These are phyloP conservation scores for Pulicaria dysenterica DNA, from an alignment of 129 eudicot species.

Conservation along the genomic window DNA sequence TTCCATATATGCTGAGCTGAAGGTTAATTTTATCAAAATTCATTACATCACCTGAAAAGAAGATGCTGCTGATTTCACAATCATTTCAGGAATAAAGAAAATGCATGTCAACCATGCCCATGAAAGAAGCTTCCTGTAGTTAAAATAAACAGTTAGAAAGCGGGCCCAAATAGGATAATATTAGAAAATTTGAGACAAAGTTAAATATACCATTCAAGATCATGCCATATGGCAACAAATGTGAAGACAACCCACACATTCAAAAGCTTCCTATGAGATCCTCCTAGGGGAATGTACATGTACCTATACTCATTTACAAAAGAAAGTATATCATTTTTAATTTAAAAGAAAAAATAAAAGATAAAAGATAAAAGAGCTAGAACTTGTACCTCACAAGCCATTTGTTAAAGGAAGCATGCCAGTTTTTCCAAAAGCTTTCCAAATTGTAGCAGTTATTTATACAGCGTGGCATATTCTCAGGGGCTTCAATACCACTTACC, in stretches of 20 bases:
- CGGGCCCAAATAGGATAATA: background rate
- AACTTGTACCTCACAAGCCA: constrained; percentile 88
- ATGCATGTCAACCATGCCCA: constrained; percentile 99
- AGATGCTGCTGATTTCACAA: constrained; percentile 72
- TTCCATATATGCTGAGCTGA: constrained; percentile 7
- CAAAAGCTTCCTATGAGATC: constrained; percentile 76
- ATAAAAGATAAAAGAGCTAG: background rate
- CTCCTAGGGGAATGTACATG: constrained; percentile 96
- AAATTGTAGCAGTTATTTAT: constrained; percentile 88
- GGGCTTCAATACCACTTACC: constrained; percentile 88
- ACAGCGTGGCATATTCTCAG: constrained; percentile 96
- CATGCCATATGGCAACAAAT: constrained; percentile 98
- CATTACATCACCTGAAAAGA: constrained; percentile 55
- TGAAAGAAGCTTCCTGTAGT: constrained; percentile 94
- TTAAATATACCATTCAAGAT: constrained; percentile 81
- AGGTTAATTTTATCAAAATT: background rate
- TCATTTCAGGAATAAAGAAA: constrained; percentile 90
- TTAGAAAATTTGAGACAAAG: constrained; percentile 10
- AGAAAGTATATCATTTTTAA: background rate
- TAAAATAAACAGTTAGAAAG: constrained; percentile 18
- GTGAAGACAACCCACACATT: constrained; percentile 98
- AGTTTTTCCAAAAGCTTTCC: constrained; percentile 94
- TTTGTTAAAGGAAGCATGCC: constrained; percentile 99
- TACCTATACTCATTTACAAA: constrained; percentile 52
- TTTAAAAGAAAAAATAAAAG: background rate